These are phyloP conservation scores for Planoprotostelium fungivorum DNA, from an alignment of 78 protist genomes.

Conservation along the genomic window DNA sequence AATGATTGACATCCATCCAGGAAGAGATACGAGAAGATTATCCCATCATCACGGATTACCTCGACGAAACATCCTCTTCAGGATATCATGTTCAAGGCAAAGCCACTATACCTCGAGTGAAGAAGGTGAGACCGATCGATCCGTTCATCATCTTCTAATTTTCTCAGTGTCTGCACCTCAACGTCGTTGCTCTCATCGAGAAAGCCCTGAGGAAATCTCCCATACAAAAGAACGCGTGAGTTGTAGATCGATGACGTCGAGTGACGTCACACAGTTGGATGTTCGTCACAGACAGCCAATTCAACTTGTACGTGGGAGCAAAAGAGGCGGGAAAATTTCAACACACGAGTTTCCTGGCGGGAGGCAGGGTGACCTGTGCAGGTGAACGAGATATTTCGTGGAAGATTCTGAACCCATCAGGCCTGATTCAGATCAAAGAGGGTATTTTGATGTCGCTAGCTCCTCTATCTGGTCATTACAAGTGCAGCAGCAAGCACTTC, in stretches of 20 bases:
- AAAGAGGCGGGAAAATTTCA: neutral
- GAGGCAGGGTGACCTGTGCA: neutral
- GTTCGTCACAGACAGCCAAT: neutral
- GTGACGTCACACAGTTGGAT: too few relatives aligned
- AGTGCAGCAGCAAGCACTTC: neutral
- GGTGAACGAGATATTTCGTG: neutral
- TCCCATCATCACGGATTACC: neutral
- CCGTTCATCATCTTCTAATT: too few relatives aligned
- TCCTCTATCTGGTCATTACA: neutral
- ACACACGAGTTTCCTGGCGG: neutral
- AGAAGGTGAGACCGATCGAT: neutral
- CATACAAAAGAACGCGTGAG: neutral
- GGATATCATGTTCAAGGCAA: too few relatives aligned
- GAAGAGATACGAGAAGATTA: neutral
- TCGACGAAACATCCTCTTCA: too few relatives aligned
- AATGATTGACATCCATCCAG: too few relatives aligned
- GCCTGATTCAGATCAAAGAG: neutral
- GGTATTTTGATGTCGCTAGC: neutral
- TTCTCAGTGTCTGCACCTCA: too few relatives aligned
- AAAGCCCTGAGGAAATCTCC: neutral
- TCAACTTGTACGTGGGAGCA: neutral
- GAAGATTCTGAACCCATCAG: neutral
- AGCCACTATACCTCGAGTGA: neutral
- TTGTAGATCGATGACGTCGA: too few relatives aligned
- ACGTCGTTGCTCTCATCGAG: neutral